These are phyloP conservation scores for Staphylotrichum tortipilum DNA, from an alignment of 495 filamentous ascomycete genomes.

Conservation along the genomic window DNA sequence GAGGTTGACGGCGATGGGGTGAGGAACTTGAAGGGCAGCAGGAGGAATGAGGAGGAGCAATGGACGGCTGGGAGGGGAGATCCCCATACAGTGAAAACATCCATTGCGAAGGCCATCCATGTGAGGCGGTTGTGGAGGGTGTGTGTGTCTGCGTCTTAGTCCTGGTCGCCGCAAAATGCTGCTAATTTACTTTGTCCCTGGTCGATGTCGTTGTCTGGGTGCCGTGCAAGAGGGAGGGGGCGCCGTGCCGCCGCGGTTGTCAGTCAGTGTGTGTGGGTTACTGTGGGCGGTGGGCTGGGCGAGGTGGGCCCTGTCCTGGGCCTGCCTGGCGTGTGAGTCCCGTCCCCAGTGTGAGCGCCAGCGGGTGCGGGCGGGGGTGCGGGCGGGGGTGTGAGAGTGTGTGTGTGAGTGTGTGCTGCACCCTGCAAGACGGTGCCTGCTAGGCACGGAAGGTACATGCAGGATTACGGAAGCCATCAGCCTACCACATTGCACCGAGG, in stretches of 20 bases:
- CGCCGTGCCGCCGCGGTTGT: conserved; percentile 17
- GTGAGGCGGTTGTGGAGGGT: conserved; percentile 27
- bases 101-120: conserved; percentile 24
- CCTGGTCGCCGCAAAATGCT: conserved; percentile 30
- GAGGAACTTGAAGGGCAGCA: neutral
- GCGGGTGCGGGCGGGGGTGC: too few species aligned
- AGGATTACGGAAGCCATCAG: neutral
- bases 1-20: neutral
- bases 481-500: conserved; percentile 1
- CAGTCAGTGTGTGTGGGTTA: neutral
- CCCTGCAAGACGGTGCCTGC: neutral
- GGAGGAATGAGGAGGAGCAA: neutral
- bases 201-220: conserved; percentile 31
- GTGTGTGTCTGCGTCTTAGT: conserved; percentile 24
- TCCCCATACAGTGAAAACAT: conserved; percentile 22
- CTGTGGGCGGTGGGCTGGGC: neutral
- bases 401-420: conserved; percentile 2
- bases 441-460: conserved; percentile 1
- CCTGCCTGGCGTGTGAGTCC: too few species aligned
- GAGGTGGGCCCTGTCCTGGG: neutral
- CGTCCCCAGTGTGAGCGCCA: too few species aligned
- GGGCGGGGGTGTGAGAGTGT: neutral
- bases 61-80: conserved; percentile 17
- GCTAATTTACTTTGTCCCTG: conserved; percentile 31
- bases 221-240: conserved; percentile 23